Percentiles rank a stretch among this genome's conserved stretches.
phyloP scores from a whole-genome alignment of 306 rosid genomes.

The Astragalus glycyphyllos region DNA sequence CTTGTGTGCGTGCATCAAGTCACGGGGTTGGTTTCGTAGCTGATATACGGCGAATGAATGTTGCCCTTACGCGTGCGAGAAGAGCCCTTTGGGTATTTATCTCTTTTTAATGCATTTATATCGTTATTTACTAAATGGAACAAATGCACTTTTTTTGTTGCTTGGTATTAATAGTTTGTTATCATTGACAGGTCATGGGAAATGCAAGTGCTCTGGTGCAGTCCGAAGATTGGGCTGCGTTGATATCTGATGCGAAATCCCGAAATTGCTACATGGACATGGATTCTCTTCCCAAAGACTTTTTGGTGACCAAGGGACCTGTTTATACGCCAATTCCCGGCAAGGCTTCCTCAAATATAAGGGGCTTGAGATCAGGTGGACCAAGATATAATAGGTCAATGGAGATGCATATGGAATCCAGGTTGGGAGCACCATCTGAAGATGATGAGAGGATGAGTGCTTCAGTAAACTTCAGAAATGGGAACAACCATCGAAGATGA shows the following conservation, averaged over 20 bases:
- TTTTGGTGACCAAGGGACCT: conserved; percentile 65
- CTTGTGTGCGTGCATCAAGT: conserved; percentile 94
- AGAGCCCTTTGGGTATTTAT: conserved; percentile 92
- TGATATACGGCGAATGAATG: conserved; percentile 96
- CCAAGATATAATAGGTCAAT: conserved; percentile 77
- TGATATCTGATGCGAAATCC: conserved; percentile 79
- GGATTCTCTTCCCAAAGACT: conserved; percentile 92
- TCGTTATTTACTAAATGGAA: not conserved
- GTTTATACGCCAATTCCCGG: conserved; percentile 63
- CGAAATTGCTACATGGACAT: conserved; percentile 87
- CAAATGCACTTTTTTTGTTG: not conserved
- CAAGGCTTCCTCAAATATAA: conserved; percentile 64
- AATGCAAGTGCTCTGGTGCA: conserved; percentile 84
- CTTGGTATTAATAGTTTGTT: conserved; percentile 31
- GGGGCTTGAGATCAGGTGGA: conserved; percentile 77
- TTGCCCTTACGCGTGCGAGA: conserved; percentile 97
- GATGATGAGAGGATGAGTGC: conserved; percentile 77
- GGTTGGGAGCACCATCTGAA: conserved; percentile 78
- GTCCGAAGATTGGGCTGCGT: conserved; percentile 92
- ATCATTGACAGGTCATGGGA: conserved; percentile 88
- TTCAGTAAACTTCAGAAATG: conserved; percentile 59
- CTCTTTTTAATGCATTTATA: conserved; percentile 26
- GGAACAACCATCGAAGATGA: conserved; percentile 80
- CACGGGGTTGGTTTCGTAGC: conserved; percentile 98
- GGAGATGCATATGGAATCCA: conserved; percentile 78